Evolutionary conservation across 202 grass and related monocot species (phyloP), one percentile per base, ranked within the genome.

Genomic region (Bolboschoenoplectus hybrid): DNA sequence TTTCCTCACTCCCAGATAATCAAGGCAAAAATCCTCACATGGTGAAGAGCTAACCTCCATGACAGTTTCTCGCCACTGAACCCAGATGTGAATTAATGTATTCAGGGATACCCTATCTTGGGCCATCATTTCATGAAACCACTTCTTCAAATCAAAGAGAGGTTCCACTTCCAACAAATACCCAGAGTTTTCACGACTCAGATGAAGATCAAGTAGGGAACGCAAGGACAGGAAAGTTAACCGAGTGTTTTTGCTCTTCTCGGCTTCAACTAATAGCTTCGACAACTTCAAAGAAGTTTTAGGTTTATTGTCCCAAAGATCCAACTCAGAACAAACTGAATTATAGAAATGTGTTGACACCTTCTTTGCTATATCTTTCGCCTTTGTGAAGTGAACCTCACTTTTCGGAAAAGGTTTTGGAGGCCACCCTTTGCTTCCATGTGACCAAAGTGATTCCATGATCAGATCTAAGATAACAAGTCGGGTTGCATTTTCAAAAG

Each of bases 1-100:
- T 87, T 87, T 90, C 79, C 87, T 93, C 60, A 93, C 65, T 19
- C 92, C 91, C 68, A 97, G 92, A 62, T 93, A 95, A 57, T 90
- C 89, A 34, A 53, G 32, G 67, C 87, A 94, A n/a, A 97, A 63
- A 79, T 93, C 90, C 63, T 94, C 32, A 53, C 36, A 91, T 8
- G 70, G 69, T 61, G 87, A 60, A 35, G 60, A 56, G 49, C 91
- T 71, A 45, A 93, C 20, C 74, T 84, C 66, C 0, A 82, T 38
- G 57, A 87, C 40, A 84, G 84, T 44, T 50, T 87, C 82, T 75
- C 68, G 94, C 89, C 92, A 97, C 9, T 74, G 2, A 56, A 86
- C 87, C 92, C 95, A 97, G 7, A 17, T 20, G 66, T 71, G 83
- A 11, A 86, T 63, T 80, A 97, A 84, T 76, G 92, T 90, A 72